A percentile compares a stretch with the other conserved stretches of the same genome.
Evolutionary conservation across 2,329 filamentous ascomycete species (phyloP).

Genomic region (Kalmusia sp.): DNA sequence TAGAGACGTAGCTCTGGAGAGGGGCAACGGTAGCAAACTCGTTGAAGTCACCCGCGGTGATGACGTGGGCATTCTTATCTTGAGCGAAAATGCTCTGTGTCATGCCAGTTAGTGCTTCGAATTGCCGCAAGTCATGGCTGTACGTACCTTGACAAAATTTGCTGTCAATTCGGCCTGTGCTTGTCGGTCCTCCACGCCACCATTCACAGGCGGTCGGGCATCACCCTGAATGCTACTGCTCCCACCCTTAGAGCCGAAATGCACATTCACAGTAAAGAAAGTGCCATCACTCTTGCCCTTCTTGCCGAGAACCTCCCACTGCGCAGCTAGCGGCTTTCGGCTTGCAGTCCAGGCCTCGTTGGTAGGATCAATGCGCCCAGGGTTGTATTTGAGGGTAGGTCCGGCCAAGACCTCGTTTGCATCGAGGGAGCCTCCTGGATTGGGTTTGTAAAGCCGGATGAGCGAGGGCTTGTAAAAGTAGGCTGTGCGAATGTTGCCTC

Average conservation of each 20-base stretch:
- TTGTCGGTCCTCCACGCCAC: conserved; percentile 63
- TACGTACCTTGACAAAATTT: conserved; percentile 42
- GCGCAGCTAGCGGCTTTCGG: conserved; percentile 72
- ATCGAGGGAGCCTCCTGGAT: conserved; percentile 61
- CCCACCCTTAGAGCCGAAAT: conserved; percentile 72
- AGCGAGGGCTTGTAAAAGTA: conserved; percentile 72
- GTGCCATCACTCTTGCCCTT: conserved; percentile 48
- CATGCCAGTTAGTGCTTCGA: conserved; percentile 27
- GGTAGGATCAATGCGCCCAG: conserved; percentile 69
- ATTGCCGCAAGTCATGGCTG: neutral
- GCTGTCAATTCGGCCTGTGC: conserved; percentile 66
- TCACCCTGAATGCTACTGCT: conserved; percentile 71
- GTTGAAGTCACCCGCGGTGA: conserved; percentile 74
- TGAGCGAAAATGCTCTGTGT: conserved; percentile 58
- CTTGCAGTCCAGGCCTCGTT: conserved; percentile 66
- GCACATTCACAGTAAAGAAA: conserved; percentile 77
- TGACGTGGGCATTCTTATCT: conserved; percentile 64
- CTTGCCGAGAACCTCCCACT: conserved; percentile 66
- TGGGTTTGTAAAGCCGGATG: conserved; percentile 66
- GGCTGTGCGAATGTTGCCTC: conserved; percentile 74
- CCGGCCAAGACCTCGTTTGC: conserved; percentile 65
- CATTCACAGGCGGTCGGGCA: conserved; percentile 70
- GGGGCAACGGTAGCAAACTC: conserved; percentile 72
- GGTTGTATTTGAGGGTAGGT: conserved; percentile 70
- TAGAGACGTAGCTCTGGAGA: conserved; percentile 59